phyloP scores from a whole-genome alignment of 306 rosid genomes.

The Macrotyloma uniflorum region DNA sequence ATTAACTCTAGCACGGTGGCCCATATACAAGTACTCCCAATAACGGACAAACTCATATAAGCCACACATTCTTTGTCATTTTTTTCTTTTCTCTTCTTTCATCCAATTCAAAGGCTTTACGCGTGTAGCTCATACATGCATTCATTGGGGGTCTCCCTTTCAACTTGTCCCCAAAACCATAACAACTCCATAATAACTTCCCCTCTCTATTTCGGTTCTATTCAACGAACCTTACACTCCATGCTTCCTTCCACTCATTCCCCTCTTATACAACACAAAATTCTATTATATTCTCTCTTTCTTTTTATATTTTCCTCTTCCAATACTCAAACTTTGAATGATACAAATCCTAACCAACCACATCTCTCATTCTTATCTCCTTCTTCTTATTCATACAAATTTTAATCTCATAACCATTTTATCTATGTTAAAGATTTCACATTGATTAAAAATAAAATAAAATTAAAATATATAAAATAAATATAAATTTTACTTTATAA shows the following conservation, averaged over 20 bases:
- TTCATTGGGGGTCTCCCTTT: background rate
- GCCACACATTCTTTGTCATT: background rate
- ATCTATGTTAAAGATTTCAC: too few relatives aligned
- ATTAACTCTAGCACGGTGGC: background rate
- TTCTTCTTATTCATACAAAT: too few relatives aligned
- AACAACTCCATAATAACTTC: background rate
- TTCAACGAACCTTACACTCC: constrained; percentile 14
- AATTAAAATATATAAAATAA: too few relatives aligned
- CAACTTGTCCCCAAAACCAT: constrained; percentile 6
- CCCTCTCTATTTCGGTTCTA: background rate
- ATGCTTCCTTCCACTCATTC: background rate
- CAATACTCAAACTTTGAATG: too few relatives aligned
- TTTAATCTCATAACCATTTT: too few relatives aligned
- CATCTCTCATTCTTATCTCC: too few relatives aligned
- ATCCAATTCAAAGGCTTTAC: background rate
- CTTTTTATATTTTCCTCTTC: too few relatives aligned
- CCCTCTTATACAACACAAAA: too few relatives aligned
- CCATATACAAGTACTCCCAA: background rate
- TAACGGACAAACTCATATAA: constrained; percentile 10
- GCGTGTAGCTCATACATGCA: background rate
- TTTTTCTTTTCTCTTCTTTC: background rate
- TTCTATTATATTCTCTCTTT: too few relatives aligned
- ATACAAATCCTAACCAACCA: too few relatives aligned
- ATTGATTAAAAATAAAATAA: too few relatives aligned
- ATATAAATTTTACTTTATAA: too few relatives aligned